Percentiles rank a stretch among this genome's conserved stretches.
These are phyloP conservation scores for Micractinium sp. DNA, from an alignment of 139 green algal species.

Conservation along the genomic window DNA sequence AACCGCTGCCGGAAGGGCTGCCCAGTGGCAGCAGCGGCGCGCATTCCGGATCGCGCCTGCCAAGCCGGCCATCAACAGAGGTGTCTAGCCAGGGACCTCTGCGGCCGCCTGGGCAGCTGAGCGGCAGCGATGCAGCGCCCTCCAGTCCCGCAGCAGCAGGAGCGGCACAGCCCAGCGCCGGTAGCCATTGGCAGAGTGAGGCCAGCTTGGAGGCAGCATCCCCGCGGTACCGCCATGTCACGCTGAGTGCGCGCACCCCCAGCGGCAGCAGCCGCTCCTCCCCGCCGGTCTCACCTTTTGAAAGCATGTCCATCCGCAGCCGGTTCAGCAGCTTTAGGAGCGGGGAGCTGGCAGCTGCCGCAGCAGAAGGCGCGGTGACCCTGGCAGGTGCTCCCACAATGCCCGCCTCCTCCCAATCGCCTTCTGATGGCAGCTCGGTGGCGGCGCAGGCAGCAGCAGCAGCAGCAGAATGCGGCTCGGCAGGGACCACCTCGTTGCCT, in stretches of 20 bases:
- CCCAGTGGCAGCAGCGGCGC: not conserved
- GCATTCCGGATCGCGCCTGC: not conserved
- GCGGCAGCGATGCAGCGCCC: not conserved
- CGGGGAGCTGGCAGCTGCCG: not conserved
- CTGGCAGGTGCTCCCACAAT: slow-evolving; percentile 15
- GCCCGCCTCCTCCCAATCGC: not conserved
- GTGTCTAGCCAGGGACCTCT: not conserved
- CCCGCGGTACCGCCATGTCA: not conserved
- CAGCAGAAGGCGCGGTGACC: not conserved
- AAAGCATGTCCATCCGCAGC: not conserved
- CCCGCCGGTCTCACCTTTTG: not conserved
- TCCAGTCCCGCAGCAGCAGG: not conserved
- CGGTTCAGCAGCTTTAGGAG: not conserved
- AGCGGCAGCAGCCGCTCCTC: slow-evolving; percentile 6
- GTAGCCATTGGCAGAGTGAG: not conserved
- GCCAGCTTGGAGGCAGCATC: not conserved
- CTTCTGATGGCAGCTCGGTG: not conserved
- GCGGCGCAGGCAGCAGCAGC: not conserved
- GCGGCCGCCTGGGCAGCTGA: not conserved
- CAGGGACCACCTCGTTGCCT: no score
- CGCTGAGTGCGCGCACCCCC: not conserved
- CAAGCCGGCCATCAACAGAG: not conserved
- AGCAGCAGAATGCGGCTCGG: no score
- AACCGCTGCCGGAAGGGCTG: not conserved
- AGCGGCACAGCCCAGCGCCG: not conserved